Evolutionary conservation across 1,139 yeast species (phyloP), one percentile per base, ranked within the genome.

Genomic region (Yamadazyma blattariae): DNA sequence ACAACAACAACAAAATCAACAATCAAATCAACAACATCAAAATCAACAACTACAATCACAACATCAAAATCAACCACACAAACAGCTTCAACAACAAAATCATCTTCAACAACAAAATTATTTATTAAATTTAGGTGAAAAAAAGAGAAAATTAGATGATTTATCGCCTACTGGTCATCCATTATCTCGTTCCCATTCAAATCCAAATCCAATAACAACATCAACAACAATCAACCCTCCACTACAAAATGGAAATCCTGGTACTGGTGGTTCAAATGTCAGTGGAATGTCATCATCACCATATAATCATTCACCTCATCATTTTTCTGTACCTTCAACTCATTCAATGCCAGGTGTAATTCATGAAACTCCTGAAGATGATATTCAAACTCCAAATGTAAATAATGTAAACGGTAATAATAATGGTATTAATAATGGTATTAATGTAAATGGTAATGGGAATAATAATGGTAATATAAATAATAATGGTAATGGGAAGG

Each of bases 121-220:
- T 62, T 74, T 10, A 78, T 92, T 0, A 87, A 88, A 51, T 71
- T 84, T 3, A 74, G 15, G 24, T 8, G 27, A 17, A 17, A 27
- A 31, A 19, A 37, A 37, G 25, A 30, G 38, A 18, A 37, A 35
- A 16, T 12, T 24, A 5, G 34, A 35, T 18, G 37, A 34, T 19
- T 29, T 33, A 21, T 33, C 36, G 7, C 36, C 36, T 2, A 33
- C 36, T 14, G 35, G 27, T 11, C 28, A 23, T 24, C 33, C 33
- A 10, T 30, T 24, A 14, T 15, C 10, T 13, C 22, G 32, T 16
- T 29, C 32, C 5, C 32, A 29, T 22, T 29, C 32, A 4, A 29
- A 29, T 16, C 32, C 32, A n/a, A 23, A 6, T 13, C 13, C 25
- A n/a, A 23, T n/a, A 7, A 11, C 25, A 23, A 23, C 13, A 7